Evolutionary conservation across 257 asterid genomes (phyloP), one percentile per base, ranked within the genome.

Genomic region (Echites panduratus): DNA sequence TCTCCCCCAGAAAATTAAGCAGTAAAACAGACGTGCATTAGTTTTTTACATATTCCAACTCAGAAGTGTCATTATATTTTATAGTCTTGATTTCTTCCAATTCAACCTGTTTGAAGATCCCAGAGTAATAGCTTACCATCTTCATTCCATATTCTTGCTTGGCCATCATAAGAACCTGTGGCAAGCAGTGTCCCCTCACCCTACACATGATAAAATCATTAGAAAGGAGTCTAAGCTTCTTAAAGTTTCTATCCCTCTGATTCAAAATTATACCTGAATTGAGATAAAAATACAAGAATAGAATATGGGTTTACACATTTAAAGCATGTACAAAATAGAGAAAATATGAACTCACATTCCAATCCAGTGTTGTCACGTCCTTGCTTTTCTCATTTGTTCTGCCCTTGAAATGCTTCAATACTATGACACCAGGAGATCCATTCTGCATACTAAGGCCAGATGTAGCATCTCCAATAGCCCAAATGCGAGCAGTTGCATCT

Each of bases 121-220:
- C 54, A 70, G 70, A 40, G 10, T 40, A 76, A 79, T 38, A 47
- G 70, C 83, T 82, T 84, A 94, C 99, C 99, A 77, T 89, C 92
- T 86, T 86, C 86, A 76, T 79, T 85, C 99, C 98, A 94, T 77
- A 94, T 89, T 81, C 99, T 90, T 70, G 99, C 99, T 86, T 91
- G 99, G 70, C 99, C 99, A 85, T 94, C 99, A 80, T 91, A 94
- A 73, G 98, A 94, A 79, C 98, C 99, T 16, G 98, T 91, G 70
- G 98, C 98, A 73, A 94, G 99, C 79, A 91, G 87, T 26, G 96
- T 78, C 47, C 99, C 99, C 44, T 94, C 99, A 68, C 83, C 89
- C 99, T 94, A 71, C 70, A 76, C 32, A 80, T 66, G 53, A 73
- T 73, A 72, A 73, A 78, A 44, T 66, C 24, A 52, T 76, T 66